A percentile compares a stretch with the other conserved stretches of the same genome.
Evolutionary conservation across 192 early-diverging fungal species (phyloP).

Genomic region (Neocallimastix lanati): DNA sequence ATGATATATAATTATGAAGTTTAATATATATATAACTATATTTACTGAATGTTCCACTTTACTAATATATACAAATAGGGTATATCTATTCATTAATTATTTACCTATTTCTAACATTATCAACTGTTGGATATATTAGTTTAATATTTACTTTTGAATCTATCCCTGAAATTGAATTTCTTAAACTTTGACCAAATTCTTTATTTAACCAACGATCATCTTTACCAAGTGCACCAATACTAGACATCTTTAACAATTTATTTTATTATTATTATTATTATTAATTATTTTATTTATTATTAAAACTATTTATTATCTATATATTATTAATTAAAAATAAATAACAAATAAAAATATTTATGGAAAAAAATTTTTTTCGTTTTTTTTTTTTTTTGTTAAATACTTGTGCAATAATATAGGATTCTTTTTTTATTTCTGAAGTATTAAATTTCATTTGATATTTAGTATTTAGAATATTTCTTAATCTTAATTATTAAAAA

Average conservation of each 20-base stretch:
- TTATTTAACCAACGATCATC: slow-evolving; percentile 28
- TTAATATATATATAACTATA: too few species aligned
- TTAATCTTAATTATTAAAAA: too few species aligned
- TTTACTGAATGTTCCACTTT: too few species aligned
- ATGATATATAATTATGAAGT: too few species aligned
- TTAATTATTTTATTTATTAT: neutral
- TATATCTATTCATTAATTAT: too few species aligned
- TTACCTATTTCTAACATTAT: slow-evolving; percentile 20
- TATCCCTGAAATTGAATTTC: slow-evolving; percentile 5
- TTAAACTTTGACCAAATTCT: slow-evolving; percentile 27
- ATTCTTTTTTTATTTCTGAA: neutral
- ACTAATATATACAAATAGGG: too few species aligned
- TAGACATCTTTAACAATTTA: slow-evolving; percentile 24
- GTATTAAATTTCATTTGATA: neutral
- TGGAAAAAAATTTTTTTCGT: too few species aligned
- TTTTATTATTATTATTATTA: neutral
- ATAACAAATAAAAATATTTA: too few species aligned
- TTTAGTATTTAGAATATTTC: neutral
- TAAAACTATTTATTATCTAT: too few species aligned
- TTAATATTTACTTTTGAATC: slow-evolving; percentile 9
- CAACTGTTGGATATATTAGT: slow-evolving; percentile 39
- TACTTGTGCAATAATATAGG: slow-evolving; percentile 26
- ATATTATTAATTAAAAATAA: too few species aligned
- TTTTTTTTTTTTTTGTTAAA: too few species aligned
- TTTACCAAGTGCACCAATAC: slow-evolving; percentile 35